Evolutionary conservation across 2,329 filamentous ascomycete genomes (phyloP).

Genomic region (Pseudogymnoascus sp.): DNA sequence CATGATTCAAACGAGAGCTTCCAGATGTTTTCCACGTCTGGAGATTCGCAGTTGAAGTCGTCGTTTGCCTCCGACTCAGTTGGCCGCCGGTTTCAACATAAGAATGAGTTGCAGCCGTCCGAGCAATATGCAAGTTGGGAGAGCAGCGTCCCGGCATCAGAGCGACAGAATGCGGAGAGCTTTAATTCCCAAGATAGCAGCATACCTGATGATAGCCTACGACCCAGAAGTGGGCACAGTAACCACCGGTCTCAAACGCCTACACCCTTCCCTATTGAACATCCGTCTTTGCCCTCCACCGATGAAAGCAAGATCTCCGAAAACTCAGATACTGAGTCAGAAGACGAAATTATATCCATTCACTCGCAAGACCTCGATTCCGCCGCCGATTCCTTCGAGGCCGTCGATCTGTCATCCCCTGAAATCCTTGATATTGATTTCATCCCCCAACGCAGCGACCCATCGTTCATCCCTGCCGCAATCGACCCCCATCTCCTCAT

Average conservation of each 20-base stretch:
- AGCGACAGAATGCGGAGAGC: background rate
- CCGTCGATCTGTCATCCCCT: slow-evolving; percentile 14
- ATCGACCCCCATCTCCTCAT: slow-evolving; percentile 49
- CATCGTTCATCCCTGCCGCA: slow-evolving; percentile 44
- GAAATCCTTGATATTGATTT: slow-evolving; percentile 49
- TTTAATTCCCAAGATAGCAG: background rate
- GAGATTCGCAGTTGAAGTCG: slow-evolving; percentile 30
- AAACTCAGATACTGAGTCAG: slow-evolving; percentile 4
- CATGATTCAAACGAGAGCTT: slow-evolving; percentile 53
- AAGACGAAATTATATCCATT: slow-evolving; percentile 15
- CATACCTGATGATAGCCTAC: background rate
- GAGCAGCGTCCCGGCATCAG: background rate
- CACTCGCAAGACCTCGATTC: background rate
- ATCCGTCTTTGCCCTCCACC: slow-evolving; percentile 18
- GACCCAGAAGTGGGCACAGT: background rate
- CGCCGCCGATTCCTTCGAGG: background rate
- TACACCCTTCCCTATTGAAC: slow-evolving; percentile 12
- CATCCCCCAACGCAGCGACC: slow-evolving; percentile 49
- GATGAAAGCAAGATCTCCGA: background rate
- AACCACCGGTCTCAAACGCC: background rate
- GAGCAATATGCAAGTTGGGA: slow-evolving; percentile 1
- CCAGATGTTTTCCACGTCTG: slow-evolving; percentile 50
- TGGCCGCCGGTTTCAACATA: background rate
- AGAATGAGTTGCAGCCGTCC: background rate
- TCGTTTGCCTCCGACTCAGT: slow-evolving; percentile 2